Evolutionary conservation across 352 stramenopile species (phyloP), one percentile per base, ranked within the genome.

Genomic region (Phytophthora pluvialis): DNA sequence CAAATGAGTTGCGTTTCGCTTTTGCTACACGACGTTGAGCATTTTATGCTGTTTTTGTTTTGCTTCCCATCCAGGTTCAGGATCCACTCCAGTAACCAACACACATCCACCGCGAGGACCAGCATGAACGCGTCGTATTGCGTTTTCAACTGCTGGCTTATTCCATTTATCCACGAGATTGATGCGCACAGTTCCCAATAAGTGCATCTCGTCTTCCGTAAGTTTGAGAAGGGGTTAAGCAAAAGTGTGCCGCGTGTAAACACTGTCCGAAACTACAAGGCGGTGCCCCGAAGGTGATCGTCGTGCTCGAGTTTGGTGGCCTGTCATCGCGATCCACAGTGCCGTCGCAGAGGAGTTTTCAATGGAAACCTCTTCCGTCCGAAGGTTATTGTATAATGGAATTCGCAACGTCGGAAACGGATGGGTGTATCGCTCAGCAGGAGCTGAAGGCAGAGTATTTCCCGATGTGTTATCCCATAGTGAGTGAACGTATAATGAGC

Each of bases 121-220:
- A n/a, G 21, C 35, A 21, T 29, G 44, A 16, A 61, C 46, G 4
- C 50, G 59, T 31, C 13, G 1, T 5, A 56, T 4, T 12, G 26
- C 38, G n/a, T 21, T 9, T 25, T n/a, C 9, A 6, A 61, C 13
- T 16, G 15, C 51, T 6, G 28, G 51, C 18, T n/a, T 65, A 21
- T 61, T 70, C 31, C 40, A 61, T 21, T 51, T 66, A 18, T 65
- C 55, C 0, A 66, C 35, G 3, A 71, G 29, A 29, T 71, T 66
- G n/a, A 71, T 35, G 3, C 63, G 42, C 13, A 66, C 63, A 0
- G 55, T 66, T 1, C n/a, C 55, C 63, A 4, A 66, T 9, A 58
- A 11, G 5, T 52, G 42, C 28, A 55, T 51, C 5, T 71, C 55
- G 3, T 31, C 33, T 42, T 70, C 63, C 8, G 54, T 65, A 11